Percentiles rank a stretch among this genome's conserved stretches.
Conservation (phyloP, 805 yeast species). For the Jamesozyma lodderae region DNA sequence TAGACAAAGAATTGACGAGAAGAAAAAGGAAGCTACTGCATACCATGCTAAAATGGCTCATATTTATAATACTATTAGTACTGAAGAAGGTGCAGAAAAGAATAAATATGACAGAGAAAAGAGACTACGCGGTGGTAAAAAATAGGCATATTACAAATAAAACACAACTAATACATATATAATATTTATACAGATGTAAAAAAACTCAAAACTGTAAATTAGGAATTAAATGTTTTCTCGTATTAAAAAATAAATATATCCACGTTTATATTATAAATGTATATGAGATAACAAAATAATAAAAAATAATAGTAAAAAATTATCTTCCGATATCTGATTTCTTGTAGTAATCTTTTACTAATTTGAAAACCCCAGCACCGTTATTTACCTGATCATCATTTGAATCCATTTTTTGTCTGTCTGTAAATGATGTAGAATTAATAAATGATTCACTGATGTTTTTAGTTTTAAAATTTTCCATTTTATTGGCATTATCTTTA, state of each 20-base stretch:
- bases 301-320: background rate
- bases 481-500: background rate
- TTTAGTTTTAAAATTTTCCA: background rate
- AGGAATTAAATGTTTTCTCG: background rate
- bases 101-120: slow-evolving; percentile 86
- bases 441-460: slow-evolving; percentile 1
- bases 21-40: slow-evolving; percentile 62
- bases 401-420: background rate
- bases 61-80: slow-evolving; percentile 76
- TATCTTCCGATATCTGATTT: slow-evolving; percentile 27
- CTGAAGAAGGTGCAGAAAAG: slow-evolving; percentile 92
- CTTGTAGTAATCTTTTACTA: slow-evolving; percentile 72
- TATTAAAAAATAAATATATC: background rate
- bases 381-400: background rate
- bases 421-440: slow-evolving; percentile 4
- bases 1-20: slow-evolving; percentile 70
- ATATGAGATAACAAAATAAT: background rate
- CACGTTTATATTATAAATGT: background rate
- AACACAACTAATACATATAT: background rate
- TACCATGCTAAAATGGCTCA: slow-evolving; percentile 87
- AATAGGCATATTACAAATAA: slow-evolving; percentile 18
- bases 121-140: slow-evolving; percentile 47
- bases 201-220: slow-evolving; percentile 1
- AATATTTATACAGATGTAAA: no score
- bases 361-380: slow-evolving; percentile 55